phyloP scores from a whole-genome alignment of 371 early-diverging fungal genomes.

The Actinomortierella ambigua region DNA sequence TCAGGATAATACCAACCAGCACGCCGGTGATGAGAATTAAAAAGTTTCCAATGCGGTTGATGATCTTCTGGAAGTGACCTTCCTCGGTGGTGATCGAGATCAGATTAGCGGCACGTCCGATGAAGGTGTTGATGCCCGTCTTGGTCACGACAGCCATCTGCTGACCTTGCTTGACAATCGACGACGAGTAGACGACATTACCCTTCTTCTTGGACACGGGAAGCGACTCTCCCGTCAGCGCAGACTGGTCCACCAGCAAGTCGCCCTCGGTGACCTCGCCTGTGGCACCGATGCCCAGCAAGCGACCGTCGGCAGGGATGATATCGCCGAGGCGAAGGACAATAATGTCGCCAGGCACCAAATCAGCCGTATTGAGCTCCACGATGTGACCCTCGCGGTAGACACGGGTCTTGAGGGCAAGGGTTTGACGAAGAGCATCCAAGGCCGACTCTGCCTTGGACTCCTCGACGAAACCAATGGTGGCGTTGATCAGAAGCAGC shows the following conservation, averaged over 20 bases:
- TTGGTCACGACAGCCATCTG: constrained; percentile 85
- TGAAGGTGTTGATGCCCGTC: constrained; percentile 85
- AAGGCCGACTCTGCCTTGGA: constrained; percentile 89
- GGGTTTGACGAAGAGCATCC: constrained; percentile 81
- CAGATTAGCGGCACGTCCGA: constrained; percentile 87
- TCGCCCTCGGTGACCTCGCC: constrained; percentile 78
- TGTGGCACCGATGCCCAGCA: constrained; percentile 85
- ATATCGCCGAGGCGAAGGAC: constrained; percentile 92
- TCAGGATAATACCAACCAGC: constrained; percentile 82
- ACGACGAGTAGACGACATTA: constrained; percentile 81
- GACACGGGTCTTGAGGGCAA: constrained; percentile 76
- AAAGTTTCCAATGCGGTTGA: constrained; percentile 93
- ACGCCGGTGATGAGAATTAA: constrained; percentile 80
- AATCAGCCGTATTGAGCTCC: constrained; percentile 78
- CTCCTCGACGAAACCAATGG: constrained; percentile 90
- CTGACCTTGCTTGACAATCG: constrained; percentile 85
- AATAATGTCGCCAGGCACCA: constrained; percentile 92
- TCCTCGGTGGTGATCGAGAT: constrained; percentile 81
- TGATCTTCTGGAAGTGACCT: constrained; percentile 90
- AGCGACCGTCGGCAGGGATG: constrained; percentile 89
- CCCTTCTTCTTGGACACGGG: constrained; percentile 83
- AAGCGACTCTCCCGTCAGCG: constrained; percentile 93
- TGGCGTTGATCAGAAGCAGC: constrained; percentile 85
- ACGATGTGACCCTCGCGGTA: constrained; percentile 81
- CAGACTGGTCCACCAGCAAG: constrained; percentile 92